Percentiles rank a stretch among this genome's conserved stretches.
Conservation (phyloP, 139 green algal species). For the Penium margaritaceum region DNA sequence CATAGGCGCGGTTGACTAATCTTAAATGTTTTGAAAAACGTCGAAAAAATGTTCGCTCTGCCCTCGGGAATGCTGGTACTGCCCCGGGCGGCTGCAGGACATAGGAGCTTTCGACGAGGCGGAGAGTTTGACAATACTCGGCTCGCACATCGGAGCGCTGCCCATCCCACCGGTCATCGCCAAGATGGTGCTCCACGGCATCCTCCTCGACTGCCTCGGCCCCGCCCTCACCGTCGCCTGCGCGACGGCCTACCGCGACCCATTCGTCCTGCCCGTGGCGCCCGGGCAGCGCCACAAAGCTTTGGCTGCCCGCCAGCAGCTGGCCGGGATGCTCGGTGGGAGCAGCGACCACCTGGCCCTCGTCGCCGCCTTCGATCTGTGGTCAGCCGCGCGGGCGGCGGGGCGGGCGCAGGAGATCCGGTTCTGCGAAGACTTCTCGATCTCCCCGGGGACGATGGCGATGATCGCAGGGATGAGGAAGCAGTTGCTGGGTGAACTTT, state of each 20-base stretch:
- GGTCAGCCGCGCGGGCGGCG: slow-evolving; percentile 8
- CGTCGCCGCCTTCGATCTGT: slow-evolving; percentile 40
- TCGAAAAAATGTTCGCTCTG: too few species aligned
- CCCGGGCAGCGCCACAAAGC: slow-evolving; percentile 17
- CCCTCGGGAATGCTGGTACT: too few species aligned
- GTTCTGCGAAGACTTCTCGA: slow-evolving; percentile 23
- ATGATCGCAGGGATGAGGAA: slow-evolving; percentile 36
- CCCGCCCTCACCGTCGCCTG: slow-evolving; percentile 49
- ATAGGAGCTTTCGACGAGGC: slow-evolving; percentile 43
- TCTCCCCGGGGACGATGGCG: slow-evolving; percentile 19
- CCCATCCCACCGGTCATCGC: slow-evolving; percentile 46
- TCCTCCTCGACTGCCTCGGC: slow-evolving; percentile 49
- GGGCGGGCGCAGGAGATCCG: neutral
- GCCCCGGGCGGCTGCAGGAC: too few species aligned
- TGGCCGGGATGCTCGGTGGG: slow-evolving; percentile 17
- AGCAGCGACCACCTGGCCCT: slow-evolving; percentile 49
- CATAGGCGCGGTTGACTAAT: too few species aligned
- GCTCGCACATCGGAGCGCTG: slow-evolving; percentile 45
- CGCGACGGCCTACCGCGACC: slow-evolving; percentile 25
- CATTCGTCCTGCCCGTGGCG: slow-evolving; percentile 32
- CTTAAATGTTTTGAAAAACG: too few species aligned
- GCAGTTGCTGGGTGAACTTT: slow-evolving; percentile 24
- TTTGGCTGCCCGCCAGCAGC: neutral
- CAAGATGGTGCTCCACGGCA: slow-evolving; percentile 53
- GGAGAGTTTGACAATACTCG: slow-evolving; percentile 47